Evolutionary conservation across 2,329 filamentous ascomycete species (phyloP).

Genomic region (Scedosporium dehoogii): DNA sequence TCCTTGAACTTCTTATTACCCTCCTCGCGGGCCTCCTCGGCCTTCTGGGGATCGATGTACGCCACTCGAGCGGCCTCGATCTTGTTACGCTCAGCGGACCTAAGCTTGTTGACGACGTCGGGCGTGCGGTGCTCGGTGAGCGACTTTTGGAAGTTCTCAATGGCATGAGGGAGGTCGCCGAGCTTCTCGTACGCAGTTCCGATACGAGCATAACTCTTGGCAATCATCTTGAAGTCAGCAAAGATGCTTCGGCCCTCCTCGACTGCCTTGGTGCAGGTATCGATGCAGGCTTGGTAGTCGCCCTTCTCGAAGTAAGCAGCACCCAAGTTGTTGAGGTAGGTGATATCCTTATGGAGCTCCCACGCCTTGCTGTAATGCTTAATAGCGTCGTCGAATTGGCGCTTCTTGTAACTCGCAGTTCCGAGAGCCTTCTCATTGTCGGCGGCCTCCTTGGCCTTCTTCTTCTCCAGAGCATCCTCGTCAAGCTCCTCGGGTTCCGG

Average conservation of each 20-base stretch:
- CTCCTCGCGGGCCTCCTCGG: constrained; percentile 88
- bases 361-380: constrained; percentile 91
- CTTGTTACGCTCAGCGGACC: constrained; percentile 80
- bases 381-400: constrained; percentile 90
- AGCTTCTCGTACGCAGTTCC: constrained; percentile 88
- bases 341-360: constrained; percentile 92
- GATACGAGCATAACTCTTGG: constrained; percentile 95
- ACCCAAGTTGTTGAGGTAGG: constrained; percentile 92
- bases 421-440: constrained; percentile 92
- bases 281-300: constrained; percentile 79
- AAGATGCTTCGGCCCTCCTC: constrained; percentile 82
- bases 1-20: constrained; percentile 98
- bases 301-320: constrained; percentile 95
- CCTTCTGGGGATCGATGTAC: constrained; percentile 84
- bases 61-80: constrained; percentile 63
- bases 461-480: constrained; percentile 73
- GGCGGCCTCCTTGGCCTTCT: constrained; percentile 83
- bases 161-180: constrained; percentile 67
- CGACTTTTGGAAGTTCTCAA: constrained; percentile 86
- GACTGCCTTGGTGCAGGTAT: constrained; percentile 77
- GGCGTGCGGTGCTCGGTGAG: constrained; percentile 95
- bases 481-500: constrained; percentile 61
- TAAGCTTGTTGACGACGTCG: constrained; percentile 86
- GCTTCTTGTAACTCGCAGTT: constrained; percentile 96
- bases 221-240: constrained; percentile 96